Evolutionary conservation across 257 asterid genomes (phyloP), one percentile per base, ranked within the genome.

Genomic region (Cynanchum wilfordii): DNA sequence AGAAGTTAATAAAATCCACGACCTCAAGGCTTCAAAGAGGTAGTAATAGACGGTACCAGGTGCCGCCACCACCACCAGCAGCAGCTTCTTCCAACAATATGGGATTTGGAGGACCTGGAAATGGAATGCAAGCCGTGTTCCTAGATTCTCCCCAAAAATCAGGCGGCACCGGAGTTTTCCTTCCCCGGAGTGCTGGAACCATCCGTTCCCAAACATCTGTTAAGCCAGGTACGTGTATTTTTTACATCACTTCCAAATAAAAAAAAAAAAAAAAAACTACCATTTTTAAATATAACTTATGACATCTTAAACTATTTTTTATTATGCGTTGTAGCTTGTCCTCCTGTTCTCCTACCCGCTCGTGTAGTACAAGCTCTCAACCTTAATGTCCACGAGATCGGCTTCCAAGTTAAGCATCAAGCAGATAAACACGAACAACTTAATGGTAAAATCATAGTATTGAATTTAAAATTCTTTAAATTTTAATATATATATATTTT

Each of bases 131-230:
- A 71, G 92, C 94, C 3, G 67, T 86, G 9, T 87, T 86, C 58
- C 71, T 89, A 59, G 86, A 85, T 81, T 81, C 87, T 1, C 77
- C 77, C 24, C 58, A 25, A 50, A 78, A 64, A 68, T 70, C 84
- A 44, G 49, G 76, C 24, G 93, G 96, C 25, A 87, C 94, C 0
- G 93, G 94, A 29, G 91, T 89, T 57, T 89, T 89, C 73, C 83
- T 89, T 79, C 96, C 93, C 20, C 83, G 88, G 38, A 76, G 77
- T 2, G 81, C 74, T 19, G 86, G 81, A 58, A 63, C 72, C n/a
- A 73, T 72, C 25, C 16, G 19, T 33, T 33, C n/a, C 45, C 78
- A 72, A 7, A 69, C 72, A 25, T 25, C 70, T 78, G 77, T 45
- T 38, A 88, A 84, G 78, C 88, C 86, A 0, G 92, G 90, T 87